Evolutionary conservation across 2,329 filamentous ascomycete genomes (phyloP).

Genomic region (Arachnomyces sp.): DNA sequence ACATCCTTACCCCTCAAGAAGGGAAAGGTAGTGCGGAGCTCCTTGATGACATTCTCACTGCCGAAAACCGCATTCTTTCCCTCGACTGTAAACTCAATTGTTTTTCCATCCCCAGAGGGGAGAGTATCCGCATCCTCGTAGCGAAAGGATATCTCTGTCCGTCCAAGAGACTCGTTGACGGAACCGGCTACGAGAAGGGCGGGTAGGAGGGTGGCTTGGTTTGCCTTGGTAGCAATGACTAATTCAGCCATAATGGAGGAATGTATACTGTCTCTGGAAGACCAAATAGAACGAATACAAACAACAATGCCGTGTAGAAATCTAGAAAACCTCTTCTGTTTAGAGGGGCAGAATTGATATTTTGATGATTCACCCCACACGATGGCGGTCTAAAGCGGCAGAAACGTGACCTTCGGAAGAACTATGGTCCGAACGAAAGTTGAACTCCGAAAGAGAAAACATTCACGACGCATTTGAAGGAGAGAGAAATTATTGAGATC

Average conservation of each 20-base stretch:
- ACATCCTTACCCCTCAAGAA: slow-evolving; percentile 30
- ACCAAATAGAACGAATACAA: too few relatives aligned
- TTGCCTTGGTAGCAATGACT: slow-evolving; percentile 32
- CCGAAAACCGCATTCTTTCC: slow-evolving; percentile 27
- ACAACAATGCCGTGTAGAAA: too few relatives aligned
- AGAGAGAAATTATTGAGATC: too few relatives aligned
- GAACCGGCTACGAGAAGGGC: slow-evolving; percentile 33
- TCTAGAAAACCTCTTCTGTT: too few relatives aligned
- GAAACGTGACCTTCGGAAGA: too few relatives aligned
- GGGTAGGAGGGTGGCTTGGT: slow-evolving; percentile 33
- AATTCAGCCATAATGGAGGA: slow-evolving; percentile 12
- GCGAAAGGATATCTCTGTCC: slow-evolving; percentile 27
- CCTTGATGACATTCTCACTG: slow-evolving; percentile 23
- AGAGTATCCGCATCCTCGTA: slow-evolving; percentile 27
- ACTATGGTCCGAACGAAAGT: too few relatives aligned
- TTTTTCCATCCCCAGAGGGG: slow-evolving; percentile 6
- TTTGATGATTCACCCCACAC: too few relatives aligned
- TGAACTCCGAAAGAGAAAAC: too few relatives aligned
- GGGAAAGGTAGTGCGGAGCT: slow-evolving; percentile 27
- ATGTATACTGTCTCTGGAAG: too few relatives aligned
- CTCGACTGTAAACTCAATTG: slow-evolving; percentile 1
- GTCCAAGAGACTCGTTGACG: slow-evolving; percentile 30
- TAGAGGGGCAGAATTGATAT: too few relatives aligned
- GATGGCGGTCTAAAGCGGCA: too few relatives aligned
- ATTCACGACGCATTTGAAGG: too few relatives aligned